Conservation (phyloP, 1,284 basidiomycete species). For the Cryptococcus floricola region DNA sequence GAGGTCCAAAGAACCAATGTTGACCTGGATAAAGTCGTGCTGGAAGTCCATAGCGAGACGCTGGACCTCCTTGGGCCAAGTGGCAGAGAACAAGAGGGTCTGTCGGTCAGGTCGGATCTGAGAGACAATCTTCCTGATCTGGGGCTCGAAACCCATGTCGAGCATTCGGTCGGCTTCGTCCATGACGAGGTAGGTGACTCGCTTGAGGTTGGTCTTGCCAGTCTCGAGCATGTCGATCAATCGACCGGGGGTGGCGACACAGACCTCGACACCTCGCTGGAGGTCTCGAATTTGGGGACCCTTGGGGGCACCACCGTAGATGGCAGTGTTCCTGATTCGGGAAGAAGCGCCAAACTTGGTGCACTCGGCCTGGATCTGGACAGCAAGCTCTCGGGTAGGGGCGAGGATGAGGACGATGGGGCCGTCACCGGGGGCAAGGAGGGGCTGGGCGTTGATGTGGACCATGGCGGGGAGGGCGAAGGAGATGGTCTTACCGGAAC, state of each 20-base stretch:
- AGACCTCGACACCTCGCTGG: constrained; percentile 93
- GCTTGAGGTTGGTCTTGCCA: constrained; percentile 90
- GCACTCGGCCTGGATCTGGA: constrained; percentile 98
- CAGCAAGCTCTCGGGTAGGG: constrained; percentile 95
- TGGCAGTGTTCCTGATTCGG: constrained; percentile 94
- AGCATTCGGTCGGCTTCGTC: constrained; percentile 82
- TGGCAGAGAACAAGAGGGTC: constrained; percentile 95
- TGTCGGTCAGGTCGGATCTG: constrained; percentile 97
- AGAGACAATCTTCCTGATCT: constrained; percentile 95
- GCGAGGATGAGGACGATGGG: constrained; percentile 96
- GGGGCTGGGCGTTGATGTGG: constrained; percentile 98
- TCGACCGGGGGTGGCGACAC: constrained; percentile 92
- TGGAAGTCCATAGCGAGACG: constrained; percentile 96
- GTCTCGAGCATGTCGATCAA: constrained; percentile 96
- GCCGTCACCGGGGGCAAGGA: constrained; percentile 89
- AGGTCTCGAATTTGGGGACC: constrained; percentile 97
- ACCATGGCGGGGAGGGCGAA: constrained; percentile 98
- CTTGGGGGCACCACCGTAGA: constrained; percentile 98
- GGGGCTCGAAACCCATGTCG: constrained; percentile 84
- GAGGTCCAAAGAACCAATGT: constrained; percentile 97
- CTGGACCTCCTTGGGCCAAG: constrained; percentile 99
- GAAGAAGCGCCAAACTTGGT: constrained; percentile 97
- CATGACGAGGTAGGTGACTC: constrained; percentile 97
- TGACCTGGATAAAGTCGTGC: constrained; percentile 94
- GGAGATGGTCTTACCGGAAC: constrained; percentile 95